Evolutionary conservation across 2,329 filamentous ascomycete genomes (phyloP).

Genomic region (Penicillium sp.): DNA sequence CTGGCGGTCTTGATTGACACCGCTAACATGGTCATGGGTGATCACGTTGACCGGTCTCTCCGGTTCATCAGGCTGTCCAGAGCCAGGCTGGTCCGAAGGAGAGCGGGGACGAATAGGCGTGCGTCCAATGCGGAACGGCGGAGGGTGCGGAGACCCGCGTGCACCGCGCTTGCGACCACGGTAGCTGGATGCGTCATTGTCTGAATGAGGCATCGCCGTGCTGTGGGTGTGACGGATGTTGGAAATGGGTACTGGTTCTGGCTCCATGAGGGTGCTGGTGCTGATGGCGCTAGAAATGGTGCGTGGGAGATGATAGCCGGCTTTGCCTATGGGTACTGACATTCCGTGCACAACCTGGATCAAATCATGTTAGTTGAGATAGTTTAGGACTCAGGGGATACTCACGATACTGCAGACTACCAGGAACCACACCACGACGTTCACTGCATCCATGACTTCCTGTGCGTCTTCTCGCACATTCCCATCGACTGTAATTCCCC

Average conservation of each 20-base stretch:
- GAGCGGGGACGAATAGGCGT: conserved; percentile 21
- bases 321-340: conserved; percentile 63
- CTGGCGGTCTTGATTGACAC: neutral
- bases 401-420: conserved; percentile 72
- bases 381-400: neutral
- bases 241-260: conserved; percentile 28
- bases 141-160: conserved; percentile 13
- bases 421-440: conserved; percentile 79
- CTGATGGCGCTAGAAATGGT: conserved; percentile 46
- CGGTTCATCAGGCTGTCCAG: conserved; percentile 26
- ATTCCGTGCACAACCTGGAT: conserved; percentile 69
- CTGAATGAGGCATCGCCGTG: conserved; percentile 25
- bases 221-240: conserved; percentile 30
- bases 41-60: conserved; percentile 32
- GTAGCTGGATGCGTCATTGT: conserved; percentile 11
- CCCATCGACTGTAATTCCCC: conserved; percentile 53
- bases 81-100: conserved; percentile 19
- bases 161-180: conserved; percentile 26
- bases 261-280: conserved; percentile 31
- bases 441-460: conserved; percentile 60
- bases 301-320: conserved; percentile 44
- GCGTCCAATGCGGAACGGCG: conserved; percentile 27
- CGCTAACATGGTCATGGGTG: conserved; percentile 6
- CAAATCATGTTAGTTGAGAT: conserved; percentile 23
- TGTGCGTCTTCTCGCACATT: conserved; percentile 60